Conservation (phyloP, 2,329 filamentous ascomycete genomes). For the Fusarium circinatum region DNA sequence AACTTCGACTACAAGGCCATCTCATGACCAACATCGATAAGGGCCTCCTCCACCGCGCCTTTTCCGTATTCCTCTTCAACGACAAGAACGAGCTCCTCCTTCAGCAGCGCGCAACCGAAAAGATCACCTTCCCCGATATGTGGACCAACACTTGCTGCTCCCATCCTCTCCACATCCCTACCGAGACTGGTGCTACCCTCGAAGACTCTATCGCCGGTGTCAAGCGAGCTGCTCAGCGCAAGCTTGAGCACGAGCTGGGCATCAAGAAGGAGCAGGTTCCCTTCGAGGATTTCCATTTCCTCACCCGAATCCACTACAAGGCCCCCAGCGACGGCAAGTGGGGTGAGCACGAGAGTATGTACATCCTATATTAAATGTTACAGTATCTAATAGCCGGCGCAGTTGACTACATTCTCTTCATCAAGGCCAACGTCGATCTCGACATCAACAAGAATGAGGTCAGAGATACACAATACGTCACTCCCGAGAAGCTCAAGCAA, state of each 20-base stretch:
- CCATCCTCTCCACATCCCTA: constrained; percentile 89
- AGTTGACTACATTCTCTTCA: constrained; percentile 99
- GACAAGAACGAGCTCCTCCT: constrained; percentile 90
- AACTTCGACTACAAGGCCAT: constrained; percentile 71
- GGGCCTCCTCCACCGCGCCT: constrained; percentile 94
- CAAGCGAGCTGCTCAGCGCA: constrained; percentile 91
- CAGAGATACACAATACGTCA: constrained; percentile 84
- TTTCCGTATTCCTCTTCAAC: constrained; percentile 98
- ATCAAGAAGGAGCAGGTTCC: constrained; percentile 91
- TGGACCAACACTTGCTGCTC: constrained; percentile 99
- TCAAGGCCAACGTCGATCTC: constrained; percentile 90
- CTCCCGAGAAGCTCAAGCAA: constrained; percentile 80
- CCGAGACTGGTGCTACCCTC: constrained; percentile 87
- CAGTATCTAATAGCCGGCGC: constrained; percentile 27
- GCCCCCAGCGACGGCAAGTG: constrained; percentile 96
- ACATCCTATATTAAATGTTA: neutral
- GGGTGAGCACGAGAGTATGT: constrained; percentile 97
- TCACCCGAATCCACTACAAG: constrained; percentile 98
- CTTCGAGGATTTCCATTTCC: constrained; percentile 88
- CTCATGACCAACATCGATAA: constrained; percentile 99
- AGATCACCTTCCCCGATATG: constrained; percentile 99
- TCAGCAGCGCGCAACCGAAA: constrained; percentile 94
- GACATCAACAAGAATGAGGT: constrained; percentile 89
- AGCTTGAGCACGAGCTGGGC: constrained; percentile 93
- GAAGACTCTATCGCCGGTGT: constrained; percentile 84